phyloP scores from a whole-genome alignment of 2,329 filamentous ascomycete genomes.

The Diaporthe velutina region DNA sequence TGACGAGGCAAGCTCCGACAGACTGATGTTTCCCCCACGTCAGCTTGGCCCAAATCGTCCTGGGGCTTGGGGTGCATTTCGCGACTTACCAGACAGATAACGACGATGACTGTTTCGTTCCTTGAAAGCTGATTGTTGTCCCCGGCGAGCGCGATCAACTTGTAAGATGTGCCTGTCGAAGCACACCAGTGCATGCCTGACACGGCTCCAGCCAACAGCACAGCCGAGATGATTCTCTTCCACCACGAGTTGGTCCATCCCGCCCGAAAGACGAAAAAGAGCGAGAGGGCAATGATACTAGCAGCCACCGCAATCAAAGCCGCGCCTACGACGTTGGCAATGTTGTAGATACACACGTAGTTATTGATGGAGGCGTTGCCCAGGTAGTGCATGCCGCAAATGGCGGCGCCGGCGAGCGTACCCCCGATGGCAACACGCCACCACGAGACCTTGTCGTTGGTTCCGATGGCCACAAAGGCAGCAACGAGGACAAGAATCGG shows the following conservation, averaged over 20 bases:
- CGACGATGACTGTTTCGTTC: constrained; percentile 79
- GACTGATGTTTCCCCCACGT: constrained; percentile 60
- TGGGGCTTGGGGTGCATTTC: constrained; percentile 24
- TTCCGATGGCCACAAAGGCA: constrained; percentile 77
- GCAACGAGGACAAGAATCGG: constrained; percentile 80
- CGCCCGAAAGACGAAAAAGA: constrained; percentile 84
- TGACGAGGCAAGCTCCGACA: constrained; percentile 70
- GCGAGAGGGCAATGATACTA: constrained; percentile 75
- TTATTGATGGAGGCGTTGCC: constrained; percentile 88
- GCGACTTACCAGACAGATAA: constrained; percentile 74
- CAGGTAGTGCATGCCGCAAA: constrained; percentile 89
- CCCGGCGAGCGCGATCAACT: constrained; percentile 61
- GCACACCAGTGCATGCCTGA: constrained; percentile 93
- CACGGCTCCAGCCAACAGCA: constrained; percentile 79
- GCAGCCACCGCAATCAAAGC: constrained; percentile 79
- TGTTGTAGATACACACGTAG: constrained; percentile 74
- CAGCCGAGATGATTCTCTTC: constrained; percentile 76
- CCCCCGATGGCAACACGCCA: constrained; percentile 74
- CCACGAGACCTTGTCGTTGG: constrained; percentile 68
- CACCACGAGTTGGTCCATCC: constrained; percentile 85
- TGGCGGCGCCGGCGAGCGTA: constrained; percentile 77
- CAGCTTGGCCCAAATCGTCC: constrained; percentile 25
- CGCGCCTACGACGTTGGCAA: constrained; percentile 74
- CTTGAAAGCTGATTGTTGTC: constrained; percentile 62
- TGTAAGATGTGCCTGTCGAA: constrained; percentile 77